Conservation (phyloP, 176 grass and related monocot genomes). For the Musa acuminata region DNA sequence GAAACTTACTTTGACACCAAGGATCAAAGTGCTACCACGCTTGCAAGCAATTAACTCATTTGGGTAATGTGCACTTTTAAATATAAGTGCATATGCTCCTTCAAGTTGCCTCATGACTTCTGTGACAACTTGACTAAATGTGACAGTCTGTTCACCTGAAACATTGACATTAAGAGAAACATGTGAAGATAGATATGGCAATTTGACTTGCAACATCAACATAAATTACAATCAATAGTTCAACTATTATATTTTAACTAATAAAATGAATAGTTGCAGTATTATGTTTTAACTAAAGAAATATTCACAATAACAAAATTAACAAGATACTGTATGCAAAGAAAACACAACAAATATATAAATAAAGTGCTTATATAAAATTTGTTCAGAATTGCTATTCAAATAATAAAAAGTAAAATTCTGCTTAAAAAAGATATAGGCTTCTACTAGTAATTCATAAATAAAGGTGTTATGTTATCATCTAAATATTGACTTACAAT, state of each 20-base stretch:
- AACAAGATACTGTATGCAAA: neutral
- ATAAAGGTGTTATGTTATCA: too few relatives aligned
- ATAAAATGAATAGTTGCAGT: neutral
- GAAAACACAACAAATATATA: too few relatives aligned
- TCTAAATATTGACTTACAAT: too few relatives aligned
- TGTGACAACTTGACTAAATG: constrained; percentile 86
- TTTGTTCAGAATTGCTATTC: too few relatives aligned
- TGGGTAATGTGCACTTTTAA: constrained; percentile 90
- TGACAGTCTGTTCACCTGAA: constrained; percentile 44
- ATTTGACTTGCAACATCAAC: neutral
- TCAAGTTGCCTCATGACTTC: constrained; percentile 96
- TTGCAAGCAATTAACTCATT: constrained; percentile 87
- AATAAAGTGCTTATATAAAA: too few relatives aligned
- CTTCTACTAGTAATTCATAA: too few relatives aligned
- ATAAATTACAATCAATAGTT: neutral
- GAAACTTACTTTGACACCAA: constrained; percentile 74
- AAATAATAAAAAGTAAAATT: too few relatives aligned
- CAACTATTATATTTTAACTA: neutral
- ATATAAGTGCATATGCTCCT: constrained; percentile 93
- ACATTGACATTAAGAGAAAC: constrained; percentile 9
- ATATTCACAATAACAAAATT: neutral
- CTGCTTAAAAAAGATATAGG: too few relatives aligned
- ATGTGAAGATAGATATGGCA: neutral
- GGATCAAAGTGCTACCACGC: constrained; percentile 66
- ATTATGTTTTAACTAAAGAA: neutral